phyloP scores from a whole-genome alignment of 371 early-diverging fungal genomes.

The Blyttiomyces sp. region DNA sequence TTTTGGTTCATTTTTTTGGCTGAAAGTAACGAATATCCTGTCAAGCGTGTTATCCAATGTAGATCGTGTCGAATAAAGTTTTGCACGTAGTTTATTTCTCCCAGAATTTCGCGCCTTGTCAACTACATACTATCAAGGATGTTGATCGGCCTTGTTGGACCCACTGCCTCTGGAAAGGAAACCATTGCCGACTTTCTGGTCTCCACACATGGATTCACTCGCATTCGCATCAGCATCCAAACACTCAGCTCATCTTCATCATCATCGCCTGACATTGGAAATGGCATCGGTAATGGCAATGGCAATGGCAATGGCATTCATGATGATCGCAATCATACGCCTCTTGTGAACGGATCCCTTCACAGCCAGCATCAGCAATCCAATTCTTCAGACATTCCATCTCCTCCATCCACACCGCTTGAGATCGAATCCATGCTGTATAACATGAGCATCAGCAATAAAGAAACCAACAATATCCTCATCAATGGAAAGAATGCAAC shows the following conservation, averaged over 20 bases:
- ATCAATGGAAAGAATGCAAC: no score
- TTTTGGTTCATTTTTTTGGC: no score
- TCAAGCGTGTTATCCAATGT: no score
- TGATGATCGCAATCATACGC: background rate
- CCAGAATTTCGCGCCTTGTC: no score
- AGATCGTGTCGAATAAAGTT: no score
- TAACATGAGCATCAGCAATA: no score
- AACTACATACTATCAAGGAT: conserved; percentile 19
- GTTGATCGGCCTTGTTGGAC: conserved; percentile 47
- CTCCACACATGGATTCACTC: conserved; percentile 47
- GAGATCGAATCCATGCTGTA: no score
- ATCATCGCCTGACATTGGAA: background rate
- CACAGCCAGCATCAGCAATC: background rate
- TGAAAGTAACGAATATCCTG: no score
- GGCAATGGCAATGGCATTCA: no score
- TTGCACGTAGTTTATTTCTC: no score
- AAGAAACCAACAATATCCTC: no score
- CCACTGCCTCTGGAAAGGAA: conserved; percentile 70
- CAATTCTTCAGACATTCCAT: background rate
- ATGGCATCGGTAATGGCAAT: no score
- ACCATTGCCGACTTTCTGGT: conserved; percentile 63
- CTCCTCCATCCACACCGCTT: background rate
- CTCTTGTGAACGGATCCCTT: background rate
- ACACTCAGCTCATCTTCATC: background rate
- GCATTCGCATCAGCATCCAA: conserved; percentile 5